Evolutionary conservation across 306 rosid genomes (phyloP), one percentile per base, ranked within the genome.

Genomic region (Medicago ruthenica): DNA sequence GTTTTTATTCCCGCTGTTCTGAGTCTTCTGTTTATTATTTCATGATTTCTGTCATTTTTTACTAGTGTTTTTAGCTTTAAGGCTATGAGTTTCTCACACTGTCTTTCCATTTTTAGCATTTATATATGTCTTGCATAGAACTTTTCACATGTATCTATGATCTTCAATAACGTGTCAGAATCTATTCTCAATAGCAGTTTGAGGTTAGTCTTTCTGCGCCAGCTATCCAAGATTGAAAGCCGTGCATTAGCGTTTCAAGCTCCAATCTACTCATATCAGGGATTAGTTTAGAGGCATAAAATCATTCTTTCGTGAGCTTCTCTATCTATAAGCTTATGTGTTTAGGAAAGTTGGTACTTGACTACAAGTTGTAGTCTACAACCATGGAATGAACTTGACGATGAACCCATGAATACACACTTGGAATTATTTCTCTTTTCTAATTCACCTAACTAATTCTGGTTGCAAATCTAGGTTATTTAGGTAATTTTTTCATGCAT

Each of bases 321-420:
- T 48, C 71, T 48, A 71, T 53, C 53, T 58, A 18, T 51, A 42
- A 78, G 50, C 45, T 39, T 72, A 50, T 18, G 67, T 16, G 24
- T 71, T 42, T 10, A 12, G 61, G 53, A 11, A 60, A 71, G 44
- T 40, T 40, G 53, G 11, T 9, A 6, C 36, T 54, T 73, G 34
- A 66, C 55, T 66, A 58, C 31, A 27, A 27, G 31, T 27, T 27
- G 31, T 27, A 27, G 31, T 27, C 1, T 27, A 27, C 27, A 47
- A 61, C 47, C 17, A 11, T 37, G 71, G 59, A 80, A 68, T 8
- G 71, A 59, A 74, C 47, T 14, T 8, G n/a, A 45, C 8, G 59
- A 75, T 9, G 50, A 69, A 74, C 47, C 39, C 59, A 20, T 27
- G 16, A 47, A 79, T 65, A 44, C 50, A 55, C 48, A 39, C 20